phyloP scores from a whole-genome alignment of 2,329 filamentous ascomycete genomes.

The Grosmannia clavigera region DNA sequence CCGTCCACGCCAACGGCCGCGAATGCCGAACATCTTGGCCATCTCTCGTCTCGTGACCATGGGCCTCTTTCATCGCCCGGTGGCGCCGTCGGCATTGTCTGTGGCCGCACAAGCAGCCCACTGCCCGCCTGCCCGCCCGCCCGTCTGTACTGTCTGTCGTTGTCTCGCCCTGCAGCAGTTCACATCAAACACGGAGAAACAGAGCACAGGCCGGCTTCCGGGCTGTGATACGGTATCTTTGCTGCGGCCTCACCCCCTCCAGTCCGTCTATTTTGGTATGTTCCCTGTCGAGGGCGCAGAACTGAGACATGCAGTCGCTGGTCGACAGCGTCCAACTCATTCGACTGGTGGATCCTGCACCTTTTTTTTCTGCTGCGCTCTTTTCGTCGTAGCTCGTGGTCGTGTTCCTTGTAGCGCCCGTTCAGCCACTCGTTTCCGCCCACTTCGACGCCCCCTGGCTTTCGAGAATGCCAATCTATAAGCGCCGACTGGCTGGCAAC shows the following conservation, averaged over 20 bases:
- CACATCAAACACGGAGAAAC: not conserved
- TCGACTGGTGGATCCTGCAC: slow-evolving; percentile 23
- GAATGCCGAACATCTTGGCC: not conserved
- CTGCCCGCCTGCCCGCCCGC: not conserved
- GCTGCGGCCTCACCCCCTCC: not conserved
- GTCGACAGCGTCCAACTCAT: slow-evolving; percentile 28
- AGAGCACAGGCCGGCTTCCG: not conserved
- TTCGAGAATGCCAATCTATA: slow-evolving; percentile 19
- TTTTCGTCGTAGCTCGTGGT: not conserved
- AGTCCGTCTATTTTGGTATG: not conserved
- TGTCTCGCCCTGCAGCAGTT: not conserved
- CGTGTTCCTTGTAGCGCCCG: not conserved
- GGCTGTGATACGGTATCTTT: not conserved
- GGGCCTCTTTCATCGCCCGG: not conserved
- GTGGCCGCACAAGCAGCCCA: not conserved
- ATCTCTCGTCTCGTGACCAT: not conserved
- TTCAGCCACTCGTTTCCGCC: not conserved
- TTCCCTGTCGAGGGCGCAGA: slow-evolving; percentile 14
- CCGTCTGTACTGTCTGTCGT: not conserved
- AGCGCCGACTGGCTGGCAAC: slow-evolving; percentile 34
- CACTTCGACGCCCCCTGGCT: not conserved
- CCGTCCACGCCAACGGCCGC: not conserved
- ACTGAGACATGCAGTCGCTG: slow-evolving; percentile 35
- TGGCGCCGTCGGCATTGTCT: not conserved
- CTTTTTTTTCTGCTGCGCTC: not conserved